Evolutionary conservation across 805 yeast species (phyloP), one percentile per base, ranked within the genome.

Genomic region (Kluyveromyces nonfermentans): DNA sequence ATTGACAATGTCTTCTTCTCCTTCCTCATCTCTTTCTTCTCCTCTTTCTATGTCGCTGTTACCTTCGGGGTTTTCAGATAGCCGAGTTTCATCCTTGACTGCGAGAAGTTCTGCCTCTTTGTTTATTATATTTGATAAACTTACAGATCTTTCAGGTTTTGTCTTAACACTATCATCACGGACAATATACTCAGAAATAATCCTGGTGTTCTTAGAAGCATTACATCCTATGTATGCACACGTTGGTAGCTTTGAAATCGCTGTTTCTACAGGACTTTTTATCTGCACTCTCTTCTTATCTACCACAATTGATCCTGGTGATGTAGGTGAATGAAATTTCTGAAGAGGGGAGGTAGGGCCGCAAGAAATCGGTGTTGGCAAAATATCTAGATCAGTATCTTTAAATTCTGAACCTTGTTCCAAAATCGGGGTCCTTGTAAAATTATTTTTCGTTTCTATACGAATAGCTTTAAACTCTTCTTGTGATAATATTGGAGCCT

Each of bases 161-260:
- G 36, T 40, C 9, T 25, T 15, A n/a, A 33, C 37, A 8, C 41
- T 39, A 22, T 42, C 52, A 31, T 40, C 44, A 15, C 48, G 34
- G 0, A 72, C 65, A 30, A 56, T 60, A 48, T 63, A 69, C 20
- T 71, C 75, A 0, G 74, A 69, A 1, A 63, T 44, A 2, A 67
- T 59, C 47, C 75, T 54, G 2, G 34, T 33, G 2, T 34, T 31
- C 10, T 33, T 33, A 3, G 37, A 14, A 14, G 25, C 18, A 15
- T 28, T 12, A 10, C 14, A 1, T 41, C 30, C 44, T 9, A 40
- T 14, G 17, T 42, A 33, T 15, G 34, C 22, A 21, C 31, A 38
- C 6, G 41, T 38, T 10, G 34, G 34, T 12, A 38, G 25, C n/a
- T 38, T 38, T 18, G 41, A 38, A n/a, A 38, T 7, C 15, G 25